Evolutionary conservation across 2,329 filamentous ascomycete species (phyloP).

Genomic region (Aotearoamyces nothofagi): DNA sequence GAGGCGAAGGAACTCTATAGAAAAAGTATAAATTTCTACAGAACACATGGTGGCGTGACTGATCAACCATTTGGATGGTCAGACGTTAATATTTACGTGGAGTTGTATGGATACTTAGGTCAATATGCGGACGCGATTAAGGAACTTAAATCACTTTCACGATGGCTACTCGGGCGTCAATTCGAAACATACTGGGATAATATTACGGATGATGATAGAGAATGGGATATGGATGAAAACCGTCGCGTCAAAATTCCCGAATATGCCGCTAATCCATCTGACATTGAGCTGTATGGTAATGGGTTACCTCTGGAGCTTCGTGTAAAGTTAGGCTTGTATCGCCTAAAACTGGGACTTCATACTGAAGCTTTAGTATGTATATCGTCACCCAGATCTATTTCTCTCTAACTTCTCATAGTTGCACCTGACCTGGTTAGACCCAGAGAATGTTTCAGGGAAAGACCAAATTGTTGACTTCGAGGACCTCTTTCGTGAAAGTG

Average conservation of each 20-base stretch:
- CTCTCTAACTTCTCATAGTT: no score
- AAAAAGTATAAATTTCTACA: conserved; percentile 15
- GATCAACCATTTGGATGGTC: conserved; percentile 40
- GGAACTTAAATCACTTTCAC: conserved; percentile 54
- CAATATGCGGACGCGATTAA: conserved; percentile 50
- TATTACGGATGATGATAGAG: conserved; percentile 59
- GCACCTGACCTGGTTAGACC: conserved; percentile 57
- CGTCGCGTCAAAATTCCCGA: conserved; percentile 47
- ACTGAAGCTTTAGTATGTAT: conserved; percentile 58
- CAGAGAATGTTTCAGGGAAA: conserved; percentile 33
- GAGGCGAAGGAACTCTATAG: conserved; percentile 20
- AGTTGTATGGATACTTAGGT: conserved; percentile 54
- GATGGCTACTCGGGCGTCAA: conserved; percentile 69
- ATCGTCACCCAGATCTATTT: no score
- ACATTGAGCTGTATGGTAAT: conserved; percentile 47
- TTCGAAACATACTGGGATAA: conserved; percentile 67
- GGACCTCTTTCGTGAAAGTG: conserved; percentile 65
- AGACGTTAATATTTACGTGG: conserved; percentile 72
- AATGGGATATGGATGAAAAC: conserved; percentile 67
- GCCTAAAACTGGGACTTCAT: conserved; percentile 53
- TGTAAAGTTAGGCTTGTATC: conserved; percentile 68
- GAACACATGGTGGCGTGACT: conserved; percentile 3
- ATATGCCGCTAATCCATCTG: conserved; percentile 40
- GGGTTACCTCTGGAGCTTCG: conserved; percentile 70
- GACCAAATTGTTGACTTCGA: conserved; percentile 47